Conservation (phyloP, 2,329 filamentous ascomycete species). For the Sphaerostilbella broomeana region DNA sequence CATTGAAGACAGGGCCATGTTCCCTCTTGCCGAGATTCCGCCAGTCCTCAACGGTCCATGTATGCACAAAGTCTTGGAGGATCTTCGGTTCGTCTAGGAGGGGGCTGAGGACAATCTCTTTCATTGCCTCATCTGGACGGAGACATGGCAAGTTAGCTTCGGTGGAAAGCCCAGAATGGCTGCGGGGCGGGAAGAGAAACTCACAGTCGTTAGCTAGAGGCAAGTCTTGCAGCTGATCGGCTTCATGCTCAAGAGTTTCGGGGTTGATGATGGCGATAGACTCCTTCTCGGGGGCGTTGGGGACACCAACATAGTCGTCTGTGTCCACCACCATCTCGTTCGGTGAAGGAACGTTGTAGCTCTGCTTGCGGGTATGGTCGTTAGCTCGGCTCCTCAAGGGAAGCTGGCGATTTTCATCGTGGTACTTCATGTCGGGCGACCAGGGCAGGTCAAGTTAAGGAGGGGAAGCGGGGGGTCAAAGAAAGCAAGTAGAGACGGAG, state of each 20-base stretch:
- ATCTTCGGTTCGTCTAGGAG: constrained; percentile 70
- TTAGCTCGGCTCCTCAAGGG: constrained; percentile 22
- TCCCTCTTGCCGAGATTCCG: constrained; percentile 67
- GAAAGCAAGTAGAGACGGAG: constrained; percentile 2
- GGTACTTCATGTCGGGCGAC: constrained; percentile 8
- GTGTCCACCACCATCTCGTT: constrained; percentile 52
- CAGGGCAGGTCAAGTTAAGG: constrained; percentile 18
- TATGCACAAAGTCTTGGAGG: constrained; percentile 67
- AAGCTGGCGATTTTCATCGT: constrained; percentile 19
- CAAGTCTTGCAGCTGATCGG: constrained; percentile 41
- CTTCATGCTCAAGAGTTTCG: constrained; percentile 43
- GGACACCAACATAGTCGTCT: constrained; percentile 47
- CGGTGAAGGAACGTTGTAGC: constrained; percentile 48
- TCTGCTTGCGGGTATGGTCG: constrained; percentile 29
- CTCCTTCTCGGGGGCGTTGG: constrained; percentile 44
- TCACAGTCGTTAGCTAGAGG: constrained; percentile 49
- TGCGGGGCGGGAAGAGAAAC: constrained; percentile 20
- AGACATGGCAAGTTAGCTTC: constrained; percentile 15
- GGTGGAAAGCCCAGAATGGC: not conserved
- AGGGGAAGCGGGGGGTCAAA: constrained; percentile 2
- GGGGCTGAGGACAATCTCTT: constrained; percentile 67
- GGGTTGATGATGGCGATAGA: constrained; percentile 49
- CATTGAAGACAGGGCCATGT: constrained; percentile 82
- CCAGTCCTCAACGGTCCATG: constrained; percentile 88
- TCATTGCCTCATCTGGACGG: constrained; percentile 70